Base-by-base conservation (phyloP, 2,329 filamentous ascomycete species). In the Pseudogymnoascus destructans region DNA sequence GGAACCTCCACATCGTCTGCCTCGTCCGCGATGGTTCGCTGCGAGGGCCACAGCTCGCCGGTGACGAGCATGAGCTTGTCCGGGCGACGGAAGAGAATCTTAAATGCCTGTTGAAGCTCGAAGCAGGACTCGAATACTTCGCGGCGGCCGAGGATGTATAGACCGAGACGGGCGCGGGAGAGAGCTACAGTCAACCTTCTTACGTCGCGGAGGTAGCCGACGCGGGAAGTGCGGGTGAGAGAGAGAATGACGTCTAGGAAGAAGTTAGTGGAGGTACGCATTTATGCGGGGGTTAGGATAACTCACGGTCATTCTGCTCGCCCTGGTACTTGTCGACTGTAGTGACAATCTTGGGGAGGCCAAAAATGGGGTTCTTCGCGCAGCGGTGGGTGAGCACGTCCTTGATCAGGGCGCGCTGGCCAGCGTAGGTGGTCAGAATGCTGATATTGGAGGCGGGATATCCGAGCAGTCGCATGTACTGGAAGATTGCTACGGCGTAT, bases 251-350 rank as follows among this genome's bases (percentile, higher is more conserved):
- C 83, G 68, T 96, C 89, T 93, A 59, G 42, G 35, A 32, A 30
- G 15, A 23, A 7, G 40, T 67, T 63, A 66, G 61, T 27, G 54
- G 17, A 8, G 35, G 13, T 58, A 17, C n/a, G n/a, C 15, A 32
- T 59, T 70, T 60, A 71, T 35, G 32, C 25, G 35, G 23, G 52
- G 10, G 32, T 15, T n/a, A 13, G 5, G 17, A 27, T 36, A 59
- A 82, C 87, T 78, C 78, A 93, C 89, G 97, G 68, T 98, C 93
- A 72, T 98, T 98, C 73, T 98, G 93, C 76, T 98, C 93, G 70
- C 93, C 95, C 74, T 98, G 93, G 68, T 97, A 98, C 71, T 95
- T 96, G 74, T 98, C 93, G 62, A 98, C 92, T 4, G 95, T 98
- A 3, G 89, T 91, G 25, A 98, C 89, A 57, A 87, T 85, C 71